A percentile compares a stretch with the other conserved stretches of the same genome.
Evolutionary conservation across 2,329 filamentous ascomycete species (phyloP).

Genomic region (Huntiella savannae): DNA sequence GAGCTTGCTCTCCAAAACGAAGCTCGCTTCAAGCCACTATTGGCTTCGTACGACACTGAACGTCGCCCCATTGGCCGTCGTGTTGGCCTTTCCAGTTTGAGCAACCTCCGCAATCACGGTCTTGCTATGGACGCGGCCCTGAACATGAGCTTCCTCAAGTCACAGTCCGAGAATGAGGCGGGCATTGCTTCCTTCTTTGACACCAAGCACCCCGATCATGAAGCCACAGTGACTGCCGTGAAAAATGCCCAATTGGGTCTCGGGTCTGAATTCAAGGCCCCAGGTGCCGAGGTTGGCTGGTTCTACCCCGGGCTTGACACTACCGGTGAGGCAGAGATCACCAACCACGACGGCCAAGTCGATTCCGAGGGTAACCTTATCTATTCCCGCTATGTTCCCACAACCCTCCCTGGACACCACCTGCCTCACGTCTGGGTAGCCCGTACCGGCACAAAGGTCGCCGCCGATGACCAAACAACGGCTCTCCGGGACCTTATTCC

Average conservation of each 20-base stretch:
- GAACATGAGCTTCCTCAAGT: slow-evolving; percentile 2
- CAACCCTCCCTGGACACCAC: slow-evolving; percentile 4
- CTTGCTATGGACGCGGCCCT: slow-evolving; percentile 4
- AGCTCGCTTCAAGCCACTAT: neutral
- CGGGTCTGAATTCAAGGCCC: slow-evolving; percentile 4
- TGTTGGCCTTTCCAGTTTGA: slow-evolving; percentile 1
- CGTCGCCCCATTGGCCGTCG: slow-evolving; percentile 4
- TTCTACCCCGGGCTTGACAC: slow-evolving; percentile 2
- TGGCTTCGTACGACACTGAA: slow-evolving; percentile 2
- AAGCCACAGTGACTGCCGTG: neutral
- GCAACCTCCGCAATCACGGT: slow-evolving; percentile 5
- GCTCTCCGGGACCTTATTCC: slow-evolving; percentile 3
- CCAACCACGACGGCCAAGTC: slow-evolving; percentile 2
- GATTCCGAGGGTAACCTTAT: neutral
- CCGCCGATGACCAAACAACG: neutral
- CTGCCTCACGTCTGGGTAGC: slow-evolving; percentile 5
- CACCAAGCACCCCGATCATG: neutral
- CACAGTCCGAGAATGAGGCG: neutral
- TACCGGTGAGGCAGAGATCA: neutral
- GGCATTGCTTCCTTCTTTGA: slow-evolving; percentile 6
- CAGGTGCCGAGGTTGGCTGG: slow-evolving; percentile 4
- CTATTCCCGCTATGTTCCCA: neutral
- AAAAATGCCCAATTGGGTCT: neutral
- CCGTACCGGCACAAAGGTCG: neutral
- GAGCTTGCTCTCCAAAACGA: slow-evolving; percentile 2